Evolutionary conservation across 108 stramenopile species (phyloP), one percentile per base, ranked within the genome.

Genomic region (Mayamaea pseudoterrestris): DNA sequence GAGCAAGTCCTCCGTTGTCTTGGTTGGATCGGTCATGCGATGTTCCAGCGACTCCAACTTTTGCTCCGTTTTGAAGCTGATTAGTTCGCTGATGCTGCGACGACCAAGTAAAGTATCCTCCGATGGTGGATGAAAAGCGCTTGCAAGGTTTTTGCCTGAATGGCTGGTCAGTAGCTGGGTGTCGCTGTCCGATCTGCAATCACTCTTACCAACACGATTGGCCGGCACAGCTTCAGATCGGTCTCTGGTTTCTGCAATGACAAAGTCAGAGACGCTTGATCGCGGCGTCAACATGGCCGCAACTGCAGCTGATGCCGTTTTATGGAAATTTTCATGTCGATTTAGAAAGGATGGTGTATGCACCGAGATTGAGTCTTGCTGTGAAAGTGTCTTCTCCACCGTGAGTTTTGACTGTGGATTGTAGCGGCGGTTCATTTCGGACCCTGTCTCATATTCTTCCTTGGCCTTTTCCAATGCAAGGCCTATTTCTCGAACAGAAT

Each of bases 281-380:
- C 41, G 41, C 5, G 71, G 50, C 11, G 60, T 61, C 37, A 80
- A 30, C 13, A 84, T 39, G 8, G 69, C 50, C 20, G 65, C 43
- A 30, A 84, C 64, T 21, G 62, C 59, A 0, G 73, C 61, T 13
- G 76, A 55, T 4, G 74, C 73, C 50, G 60, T 75, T 29, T 80
- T 61, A 36, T 79, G 78, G 41, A 74, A 71, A 30, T 57, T 55
- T 17, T 78, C 66, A 7, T 16, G 29, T 0, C 69, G 50, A 34
- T 55, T 57, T 1, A 71, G 37, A 37, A 24, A 61, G 56, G 23
- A 40, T 30, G 47, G 47, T 14, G 27, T 47, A 12, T 25, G 13
- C 6, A 8, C 3, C 5, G 3, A 3, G 8, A 18, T 3, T 39
- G 16, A 14, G 3, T 39, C 8, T 4, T 8, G 37, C 16, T 6